phyloP scores from a whole-genome alignment of 2,329 filamentous ascomycete genomes.

The Cercospora berteroae region DNA sequence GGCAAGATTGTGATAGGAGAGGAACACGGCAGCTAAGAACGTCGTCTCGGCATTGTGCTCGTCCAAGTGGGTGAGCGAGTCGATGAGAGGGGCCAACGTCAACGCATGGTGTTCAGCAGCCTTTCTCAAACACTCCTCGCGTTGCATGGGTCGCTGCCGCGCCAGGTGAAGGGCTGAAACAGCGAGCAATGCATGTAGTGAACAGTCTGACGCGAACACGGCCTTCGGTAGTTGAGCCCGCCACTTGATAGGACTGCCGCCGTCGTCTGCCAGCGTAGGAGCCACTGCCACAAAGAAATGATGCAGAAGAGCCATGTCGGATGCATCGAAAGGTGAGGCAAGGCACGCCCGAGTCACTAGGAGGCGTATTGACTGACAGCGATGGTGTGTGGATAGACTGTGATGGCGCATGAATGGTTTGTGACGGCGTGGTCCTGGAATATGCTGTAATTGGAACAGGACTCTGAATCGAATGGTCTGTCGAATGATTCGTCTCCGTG shows the following conservation, averaged over 20 bases:
- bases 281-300: not conserved
- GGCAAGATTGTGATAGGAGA: not conserved
- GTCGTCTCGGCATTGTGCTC: not conserved
- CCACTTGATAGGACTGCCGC: not conserved
- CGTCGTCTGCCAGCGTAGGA: not conserved
- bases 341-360: not conserved
- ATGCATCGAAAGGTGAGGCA: not conserved
- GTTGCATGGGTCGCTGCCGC: not conserved
- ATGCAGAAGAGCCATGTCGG: not conserved
- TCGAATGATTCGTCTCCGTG: not conserved
- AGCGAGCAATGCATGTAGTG: not conserved
- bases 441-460: not conserved
- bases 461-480: not conserved
- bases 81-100: not conserved
- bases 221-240: not conserved
- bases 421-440: not conserved
- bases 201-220: not conserved
- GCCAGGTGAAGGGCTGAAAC: not conserved
- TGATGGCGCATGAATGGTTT: not conserved
- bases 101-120: not conserved
- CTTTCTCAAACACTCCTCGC: not conserved
- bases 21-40: not conserved
- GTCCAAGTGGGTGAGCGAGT: not conserved
- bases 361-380: not conserved
- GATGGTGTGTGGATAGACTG: not conserved